phyloP scores from a whole-genome alignment of 208 protist genomes.

The Leishmania turanica region DNA sequence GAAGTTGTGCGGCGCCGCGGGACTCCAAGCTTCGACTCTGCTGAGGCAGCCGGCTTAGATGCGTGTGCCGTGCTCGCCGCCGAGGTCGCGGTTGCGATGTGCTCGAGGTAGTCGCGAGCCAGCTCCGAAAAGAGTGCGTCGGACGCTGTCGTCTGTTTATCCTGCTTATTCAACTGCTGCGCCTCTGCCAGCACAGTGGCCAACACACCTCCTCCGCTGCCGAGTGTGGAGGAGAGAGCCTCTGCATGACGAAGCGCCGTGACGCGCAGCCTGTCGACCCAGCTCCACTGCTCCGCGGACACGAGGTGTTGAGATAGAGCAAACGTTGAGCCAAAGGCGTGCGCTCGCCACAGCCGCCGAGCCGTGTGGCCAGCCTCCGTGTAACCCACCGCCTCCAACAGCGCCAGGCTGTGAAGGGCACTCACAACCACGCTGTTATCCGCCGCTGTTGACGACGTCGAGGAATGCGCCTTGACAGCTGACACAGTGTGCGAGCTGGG shows the following conservation, averaged over 20 bases:
- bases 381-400: conserved; percentile 29
- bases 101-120: conserved; percentile 20
- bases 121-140: conserved; percentile 40
- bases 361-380: conserved; percentile 15
- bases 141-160: not conserved
- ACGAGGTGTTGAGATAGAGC: not conserved
- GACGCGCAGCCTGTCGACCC: conserved; percentile 11
- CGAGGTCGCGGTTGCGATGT: not conserved
- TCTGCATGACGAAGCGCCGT: conserved; percentile 15
- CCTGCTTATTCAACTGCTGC: conserved; percentile 3
- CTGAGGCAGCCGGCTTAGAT: not conserved
- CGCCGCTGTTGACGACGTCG: not conserved
- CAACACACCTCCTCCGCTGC: not conserved
- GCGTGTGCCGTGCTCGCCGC: not conserved
- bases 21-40: not conserved
- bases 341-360: conserved; percentile 8
- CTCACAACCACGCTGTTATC: not conserved
- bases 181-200: conserved; percentile 1
- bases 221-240: not conserved
- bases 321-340: not conserved
- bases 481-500: not conserved
- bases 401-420: conserved; percentile 7
- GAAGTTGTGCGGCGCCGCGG: not conserved
- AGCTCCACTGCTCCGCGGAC: not conserved
- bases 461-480: not conserved